Conservation (phyloP, 2,329 filamentous ascomycete genomes). For the Monilinia vaccinii-corymbosi region DNA sequence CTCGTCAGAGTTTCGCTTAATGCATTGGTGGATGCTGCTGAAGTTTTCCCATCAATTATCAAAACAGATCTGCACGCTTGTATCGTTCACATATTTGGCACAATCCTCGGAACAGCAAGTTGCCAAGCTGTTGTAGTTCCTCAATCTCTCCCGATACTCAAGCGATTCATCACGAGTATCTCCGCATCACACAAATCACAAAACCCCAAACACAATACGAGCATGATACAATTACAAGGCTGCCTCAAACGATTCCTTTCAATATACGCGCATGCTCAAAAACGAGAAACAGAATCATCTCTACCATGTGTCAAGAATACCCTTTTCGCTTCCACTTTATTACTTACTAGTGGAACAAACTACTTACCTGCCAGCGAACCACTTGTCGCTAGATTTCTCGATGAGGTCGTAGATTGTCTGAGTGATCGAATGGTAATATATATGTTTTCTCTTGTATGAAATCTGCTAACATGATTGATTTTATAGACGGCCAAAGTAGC, state of each 20-base stretch:
- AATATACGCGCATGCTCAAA: constrained; percentile 69
- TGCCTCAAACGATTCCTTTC: constrained; percentile 75
- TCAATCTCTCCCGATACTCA: constrained; percentile 81
- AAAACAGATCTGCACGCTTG: constrained; percentile 93
- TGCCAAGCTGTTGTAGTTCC: constrained; percentile 88
- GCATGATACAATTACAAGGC: constrained; percentile 58
- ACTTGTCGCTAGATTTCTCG: constrained; percentile 63
- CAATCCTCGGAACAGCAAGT: constrained; percentile 75
- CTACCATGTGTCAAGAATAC: constrained; percentile 89
- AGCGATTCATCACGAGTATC: constrained; percentile 78
- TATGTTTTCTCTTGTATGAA: background rate
- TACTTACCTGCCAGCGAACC: constrained; percentile 66
- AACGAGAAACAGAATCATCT: constrained; percentile 64
- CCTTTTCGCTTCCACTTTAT: constrained; percentile 76
- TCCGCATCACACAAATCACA: constrained; percentile 38
- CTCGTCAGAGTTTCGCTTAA: constrained; percentile 74
- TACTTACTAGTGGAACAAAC: constrained; percentile 73
- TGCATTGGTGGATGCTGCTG: constrained; percentile 85
- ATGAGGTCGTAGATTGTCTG: constrained; percentile 79
- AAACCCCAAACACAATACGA: constrained; percentile 30
- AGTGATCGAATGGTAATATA: constrained; percentile 57
- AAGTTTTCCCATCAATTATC: constrained; percentile 94
- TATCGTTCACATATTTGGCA: constrained; percentile 93
- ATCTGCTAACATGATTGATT: background rate
- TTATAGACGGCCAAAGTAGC: constrained; percentile 76